phyloP scores from a whole-genome alignment of 2,329 filamentous ascomycete species.

The Diplodia intermedia region DNA sequence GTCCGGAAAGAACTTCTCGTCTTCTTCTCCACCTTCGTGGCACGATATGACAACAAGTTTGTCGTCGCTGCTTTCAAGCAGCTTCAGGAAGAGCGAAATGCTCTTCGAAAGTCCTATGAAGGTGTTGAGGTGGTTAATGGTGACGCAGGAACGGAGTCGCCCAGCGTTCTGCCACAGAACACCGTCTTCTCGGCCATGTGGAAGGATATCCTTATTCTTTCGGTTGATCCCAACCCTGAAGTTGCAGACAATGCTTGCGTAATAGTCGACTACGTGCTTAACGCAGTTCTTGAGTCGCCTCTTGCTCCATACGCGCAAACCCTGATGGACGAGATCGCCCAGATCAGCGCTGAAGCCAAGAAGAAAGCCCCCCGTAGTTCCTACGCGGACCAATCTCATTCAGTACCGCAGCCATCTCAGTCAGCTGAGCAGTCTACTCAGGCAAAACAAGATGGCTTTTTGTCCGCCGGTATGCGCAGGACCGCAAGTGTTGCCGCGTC shows the following conservation, averaged over 20 bases:
- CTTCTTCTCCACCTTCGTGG: conserved; percentile 90
- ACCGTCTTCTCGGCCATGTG: conserved; percentile 93
- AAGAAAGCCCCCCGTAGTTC: conserved; percentile 52
- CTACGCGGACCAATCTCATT: conserved; percentile 54
- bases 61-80: conserved; percentile 92
- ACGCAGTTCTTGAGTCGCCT: conserved; percentile 76
- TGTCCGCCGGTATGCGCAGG: conserved; percentile 65
- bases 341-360: conserved; percentile 46
- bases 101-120: conserved; percentile 9
- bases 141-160: conserved; percentile 15
- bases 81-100: conserved; percentile 64
- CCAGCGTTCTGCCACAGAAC: conserved; percentile 67
- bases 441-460: conserved; percentile 65
- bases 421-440: conserved; percentile 57
- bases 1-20: conserved; percentile 92
- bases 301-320: conserved; percentile 73
- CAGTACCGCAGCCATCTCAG: conserved; percentile 48
- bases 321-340: conserved; percentile 74
- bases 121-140: conserved; percentile 8
- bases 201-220: conserved; percentile 90
- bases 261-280: conserved; percentile 87
- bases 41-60: conserved; percentile 91
- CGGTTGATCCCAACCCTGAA: conserved; percentile 92
- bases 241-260: conserved; percentile 83
- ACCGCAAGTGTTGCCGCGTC: conserved; percentile 71